Conservation (phyloP, 2,329 filamentous ascomycete genomes). For the Pseudovirgaria hyperparasitica region DNA sequence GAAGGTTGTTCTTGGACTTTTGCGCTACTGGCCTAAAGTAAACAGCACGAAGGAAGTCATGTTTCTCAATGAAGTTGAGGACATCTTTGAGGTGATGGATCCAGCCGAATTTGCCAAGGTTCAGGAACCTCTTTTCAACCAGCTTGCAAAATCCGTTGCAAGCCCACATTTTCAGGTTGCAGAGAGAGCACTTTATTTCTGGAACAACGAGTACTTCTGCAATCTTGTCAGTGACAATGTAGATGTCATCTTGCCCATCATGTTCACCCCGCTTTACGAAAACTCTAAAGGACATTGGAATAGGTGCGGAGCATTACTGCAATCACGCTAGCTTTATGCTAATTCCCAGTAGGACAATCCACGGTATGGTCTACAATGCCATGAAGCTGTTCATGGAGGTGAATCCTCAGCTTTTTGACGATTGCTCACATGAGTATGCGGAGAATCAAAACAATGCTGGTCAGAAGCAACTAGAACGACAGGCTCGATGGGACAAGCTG, state of each 20-base stretch:
- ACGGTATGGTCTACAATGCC: conserved; percentile 99
- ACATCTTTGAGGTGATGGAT: conserved; percentile 99
- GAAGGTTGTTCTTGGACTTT: conserved; percentile 80
- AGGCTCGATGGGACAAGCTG: conserved; percentile 81
- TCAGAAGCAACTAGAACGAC: conserved; percentile 67
- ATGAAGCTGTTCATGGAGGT: conserved; percentile 99
- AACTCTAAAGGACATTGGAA: conserved; percentile 99
- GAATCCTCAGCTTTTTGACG: conserved; percentile 94
- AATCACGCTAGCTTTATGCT: conserved; percentile 12
- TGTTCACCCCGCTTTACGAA: conserved; percentile 97
- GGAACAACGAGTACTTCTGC: conserved; percentile 99
- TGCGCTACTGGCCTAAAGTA: conserved; percentile 97
- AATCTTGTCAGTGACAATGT: conserved; percentile 98
- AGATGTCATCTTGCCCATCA: conserved; percentile 94
- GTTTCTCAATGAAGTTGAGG: conserved; percentile 98
- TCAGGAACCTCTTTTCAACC: conserved; percentile 92
- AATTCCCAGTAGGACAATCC: conserved; percentile 63
- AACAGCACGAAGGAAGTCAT: conserved; percentile 99
- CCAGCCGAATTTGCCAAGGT: conserved; percentile 97
- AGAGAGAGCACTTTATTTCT: conserved; percentile 94
- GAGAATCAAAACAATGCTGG: conserved; percentile 88
- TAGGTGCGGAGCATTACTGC: conserved; percentile 50
- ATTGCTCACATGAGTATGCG: conserved; percentile 96
- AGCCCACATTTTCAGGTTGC: conserved; percentile 99
- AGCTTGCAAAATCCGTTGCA: conserved; percentile 92